Percentiles rank a stretch among this genome's conserved stretches.
Evolutionary conservation across 805 yeast genomes (phyloP).

Genomic region (Candida lessepsii): DNA sequence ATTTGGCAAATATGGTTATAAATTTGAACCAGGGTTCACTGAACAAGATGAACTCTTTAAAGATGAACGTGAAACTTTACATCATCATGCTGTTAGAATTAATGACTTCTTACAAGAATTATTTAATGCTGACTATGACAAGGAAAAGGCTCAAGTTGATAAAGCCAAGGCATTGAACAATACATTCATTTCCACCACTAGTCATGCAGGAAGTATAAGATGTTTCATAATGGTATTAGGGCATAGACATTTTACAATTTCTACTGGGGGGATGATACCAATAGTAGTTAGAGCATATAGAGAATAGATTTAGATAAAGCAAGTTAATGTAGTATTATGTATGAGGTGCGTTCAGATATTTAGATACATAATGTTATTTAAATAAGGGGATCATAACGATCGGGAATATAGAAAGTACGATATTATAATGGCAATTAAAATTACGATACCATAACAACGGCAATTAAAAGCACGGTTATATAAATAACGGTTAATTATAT

Average conservation of each 20-base stretch:
- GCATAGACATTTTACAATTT: conserved; percentile 57
- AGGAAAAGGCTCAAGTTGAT: not conserved
- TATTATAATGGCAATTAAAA: no score
- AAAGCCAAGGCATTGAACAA: conserved; percentile 10
- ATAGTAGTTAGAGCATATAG: conserved; percentile 48
- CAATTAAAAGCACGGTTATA: no score
- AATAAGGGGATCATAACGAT: no score
- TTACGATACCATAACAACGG: no score
- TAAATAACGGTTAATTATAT: no score
- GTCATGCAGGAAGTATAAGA: conserved; percentile 53
- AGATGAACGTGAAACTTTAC: conserved; percentile 43
- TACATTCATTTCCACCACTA: conserved; percentile 41
- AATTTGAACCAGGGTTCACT: conserved; percentile 40
- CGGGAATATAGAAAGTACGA: no score
- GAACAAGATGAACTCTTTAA: conserved; percentile 52
- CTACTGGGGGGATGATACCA: conserved; percentile 68
- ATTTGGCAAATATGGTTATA: conserved; percentile 35
- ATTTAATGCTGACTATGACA: conserved; percentile 20
- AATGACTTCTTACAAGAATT: conserved; percentile 41
- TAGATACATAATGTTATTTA: no score
- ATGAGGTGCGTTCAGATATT: no score
- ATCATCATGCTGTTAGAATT: conserved; percentile 51
- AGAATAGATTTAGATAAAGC: conserved; percentile 6
- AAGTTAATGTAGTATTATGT: no score
- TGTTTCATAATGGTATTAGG: conserved; percentile 44